Evolutionary conservation across 257 asterid genomes (phyloP).

Genomic region (Misopates orontium): DNA sequence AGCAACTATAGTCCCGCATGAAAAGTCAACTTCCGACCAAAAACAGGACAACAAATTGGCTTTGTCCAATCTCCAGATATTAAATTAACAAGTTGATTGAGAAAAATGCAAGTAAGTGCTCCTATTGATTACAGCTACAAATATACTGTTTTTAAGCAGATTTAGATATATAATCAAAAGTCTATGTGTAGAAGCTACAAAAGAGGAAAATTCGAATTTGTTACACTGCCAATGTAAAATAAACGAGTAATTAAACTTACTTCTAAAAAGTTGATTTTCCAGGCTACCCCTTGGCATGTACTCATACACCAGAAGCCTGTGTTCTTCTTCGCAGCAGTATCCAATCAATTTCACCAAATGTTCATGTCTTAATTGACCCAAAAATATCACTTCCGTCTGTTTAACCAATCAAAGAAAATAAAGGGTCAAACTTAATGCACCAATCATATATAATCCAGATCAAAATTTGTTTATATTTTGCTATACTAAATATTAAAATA

Average conservation of each 20-base stretch:
- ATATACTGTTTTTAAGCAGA: not conserved
- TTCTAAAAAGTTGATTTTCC: slow-evolving; percentile 88
- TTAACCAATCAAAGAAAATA: not conserved
- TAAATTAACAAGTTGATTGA: not conserved
- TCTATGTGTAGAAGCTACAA: not conserved
- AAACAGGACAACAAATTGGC: too few relatives aligned
- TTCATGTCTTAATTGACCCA: slow-evolving; percentile 84
- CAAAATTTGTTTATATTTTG: too few relatives aligned
- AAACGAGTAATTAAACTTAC: slow-evolving; percentile 42
- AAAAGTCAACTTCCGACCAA: too few relatives aligned
- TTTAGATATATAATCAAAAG: not conserved
- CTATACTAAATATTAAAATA: too few relatives aligned
- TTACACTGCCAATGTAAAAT: not conserved
- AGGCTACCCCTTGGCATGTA: slow-evolving; percentile 96
- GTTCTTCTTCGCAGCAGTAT: slow-evolving; percentile 96
- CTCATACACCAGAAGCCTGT: slow-evolving; percentile 82
- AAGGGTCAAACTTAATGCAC: not conserved
- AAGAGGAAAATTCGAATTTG: not conserved
- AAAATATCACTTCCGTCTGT: slow-evolving; percentile 85
- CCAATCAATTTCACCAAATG: slow-evolving; percentile 91
- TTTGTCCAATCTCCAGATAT: not conserved
- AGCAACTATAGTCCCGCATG: too few relatives aligned
- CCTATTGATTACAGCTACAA: slow-evolving; percentile 4
- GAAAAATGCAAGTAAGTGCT: not conserved
- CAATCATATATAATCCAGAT: too few relatives aligned